A percentile compares a stretch with the other conserved stretches of the same genome.
phyloP scores from a whole-genome alignment of 306 rosid genomes.

The Fagus sylvatica region DNA sequence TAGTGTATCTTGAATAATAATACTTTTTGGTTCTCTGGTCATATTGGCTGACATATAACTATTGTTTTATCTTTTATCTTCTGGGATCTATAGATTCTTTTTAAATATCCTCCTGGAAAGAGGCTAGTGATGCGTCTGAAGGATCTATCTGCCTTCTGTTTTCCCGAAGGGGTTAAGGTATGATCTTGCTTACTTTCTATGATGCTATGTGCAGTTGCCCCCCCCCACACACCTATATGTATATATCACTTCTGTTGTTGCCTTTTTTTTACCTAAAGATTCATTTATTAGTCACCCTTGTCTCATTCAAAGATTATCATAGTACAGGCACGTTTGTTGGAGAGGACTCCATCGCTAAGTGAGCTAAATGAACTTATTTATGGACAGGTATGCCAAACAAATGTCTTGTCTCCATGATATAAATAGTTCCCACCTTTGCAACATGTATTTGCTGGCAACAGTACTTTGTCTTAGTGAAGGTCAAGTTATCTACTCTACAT shows the following conservation, averaged over 20 bases:
- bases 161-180: constrained; percentile 88
- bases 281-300: constrained; percentile 19
- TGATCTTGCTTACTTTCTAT: constrained; percentile 33
- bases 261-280: background rate
- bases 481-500: too few relatives aligned
- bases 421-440: constrained; percentile 19
- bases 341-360: constrained; percentile 92
- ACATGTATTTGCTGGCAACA: background rate
- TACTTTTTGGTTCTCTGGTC: background rate
- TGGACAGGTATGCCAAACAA: constrained; percentile 69
- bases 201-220: constrained; percentile 5
- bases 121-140: constrained; percentile 61
- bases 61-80: constrained; percentile 11
- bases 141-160: constrained; percentile 86
- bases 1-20: constrained; percentile 1
- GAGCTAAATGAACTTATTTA: constrained; percentile 87
- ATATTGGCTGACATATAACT: constrained; percentile 27
- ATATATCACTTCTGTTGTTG: background rate
- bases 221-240: background rate
- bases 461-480: too few relatives aligned
- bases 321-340: constrained; percentile 78
- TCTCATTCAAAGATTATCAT: constrained; percentile 40
- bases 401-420: constrained; percentile 17
- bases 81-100: constrained; percentile 56
- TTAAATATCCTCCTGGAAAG: constrained; percentile 86